Percentiles rank a stretch among this genome's conserved stretches.
Conservation (phyloP, 1,284 basidiomycete species). For the Tremellales sp. region DNA sequence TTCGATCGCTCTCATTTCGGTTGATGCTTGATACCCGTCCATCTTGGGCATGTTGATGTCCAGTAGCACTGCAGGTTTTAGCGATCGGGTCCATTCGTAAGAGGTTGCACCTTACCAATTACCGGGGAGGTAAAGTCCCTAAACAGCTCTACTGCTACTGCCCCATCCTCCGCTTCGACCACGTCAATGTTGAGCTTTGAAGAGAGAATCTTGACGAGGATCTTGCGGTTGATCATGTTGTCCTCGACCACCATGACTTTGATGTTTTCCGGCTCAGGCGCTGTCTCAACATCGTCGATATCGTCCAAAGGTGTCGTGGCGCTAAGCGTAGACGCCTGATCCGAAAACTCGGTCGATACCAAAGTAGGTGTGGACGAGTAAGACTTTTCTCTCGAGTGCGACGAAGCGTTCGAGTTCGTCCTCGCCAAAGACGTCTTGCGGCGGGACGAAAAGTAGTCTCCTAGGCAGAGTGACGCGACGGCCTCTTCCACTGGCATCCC, state of each 20-base stretch:
- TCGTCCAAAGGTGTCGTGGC: background rate
- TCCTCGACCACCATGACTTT: conserved; percentile 37
- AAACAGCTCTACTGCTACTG: conserved; percentile 40
- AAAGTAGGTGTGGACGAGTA: conserved; percentile 1
- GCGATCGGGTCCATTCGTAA: background rate
- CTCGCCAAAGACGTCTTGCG: background rate
- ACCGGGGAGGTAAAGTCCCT: conserved; percentile 17
- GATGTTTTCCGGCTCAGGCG: conserved; percentile 5
- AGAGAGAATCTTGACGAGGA: conserved; percentile 42
- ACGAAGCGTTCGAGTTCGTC: conserved; percentile 4
- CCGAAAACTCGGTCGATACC: background rate
- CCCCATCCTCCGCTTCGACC: conserved; percentile 40
- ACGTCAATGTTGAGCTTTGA: conserved; percentile 26
- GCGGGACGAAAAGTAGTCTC: conserved; percentile 38
- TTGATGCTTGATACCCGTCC: conserved; percentile 42
- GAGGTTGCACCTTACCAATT: conserved; percentile 10
- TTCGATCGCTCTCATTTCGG: conserved; percentile 38
- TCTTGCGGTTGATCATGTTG: conserved; percentile 45
- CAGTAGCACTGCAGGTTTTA: conserved; percentile 22
- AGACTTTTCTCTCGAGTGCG: conserved; percentile 2
- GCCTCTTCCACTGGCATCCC: conserved; percentile 34
- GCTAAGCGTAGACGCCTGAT: background rate
- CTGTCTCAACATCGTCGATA: background rate
- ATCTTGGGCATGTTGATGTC: conserved; percentile 49
- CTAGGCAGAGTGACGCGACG: conserved; percentile 34